Evolutionary conservation across 805 yeast species (phyloP), one percentile per base, ranked within the genome.

Genomic region (Pichia cabralensis): DNA sequence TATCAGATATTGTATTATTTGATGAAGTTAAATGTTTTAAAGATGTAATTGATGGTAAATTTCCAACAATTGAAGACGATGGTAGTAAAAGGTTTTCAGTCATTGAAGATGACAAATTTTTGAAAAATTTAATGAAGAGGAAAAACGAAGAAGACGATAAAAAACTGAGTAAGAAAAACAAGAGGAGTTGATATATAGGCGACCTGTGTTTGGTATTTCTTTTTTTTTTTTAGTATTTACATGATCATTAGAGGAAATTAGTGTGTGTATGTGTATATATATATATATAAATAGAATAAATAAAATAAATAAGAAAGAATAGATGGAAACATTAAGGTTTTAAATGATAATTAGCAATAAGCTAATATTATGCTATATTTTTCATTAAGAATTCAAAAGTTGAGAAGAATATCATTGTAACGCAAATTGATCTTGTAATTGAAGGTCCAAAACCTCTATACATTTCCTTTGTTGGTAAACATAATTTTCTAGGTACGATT

Each of bases 371-470:
- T 11, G 63, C 62, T 31, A 76, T 52, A 42, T 71, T 64, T 31
- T 62, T 62, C 84, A 81, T 76, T 34, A 78, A 55, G 42, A 65
- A 69, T 54, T 83, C 95, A 56, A 71, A 84, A 12, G 71, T 58
- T 23, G 84, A 68, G 55, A 84, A 84, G 52, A 84, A 81, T 7
- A 77, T 76, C 69, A 80, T 70, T 40, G 84, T 84, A 11, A 77
- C 80, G 35, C 80, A 47, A 33, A 84, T 71, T 0, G 92, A 76
- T 40, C 95, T 65, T 8, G 76, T 61, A 19, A 80, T 60, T 10
- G 88, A 78, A 19, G 84, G 82, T 2, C 85, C 83, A 28, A 84
- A 60, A 0, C 95, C 95, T 33, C 85, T 64, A 56, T 82, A 84
- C 69, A 80, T 65, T 20, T 70, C 60, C 33, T 70, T 60, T 4